Base-by-base conservation (phyloP, 1,284 basidiomycete species). In the Melanopsichium pennsylvanicum region DNA sequence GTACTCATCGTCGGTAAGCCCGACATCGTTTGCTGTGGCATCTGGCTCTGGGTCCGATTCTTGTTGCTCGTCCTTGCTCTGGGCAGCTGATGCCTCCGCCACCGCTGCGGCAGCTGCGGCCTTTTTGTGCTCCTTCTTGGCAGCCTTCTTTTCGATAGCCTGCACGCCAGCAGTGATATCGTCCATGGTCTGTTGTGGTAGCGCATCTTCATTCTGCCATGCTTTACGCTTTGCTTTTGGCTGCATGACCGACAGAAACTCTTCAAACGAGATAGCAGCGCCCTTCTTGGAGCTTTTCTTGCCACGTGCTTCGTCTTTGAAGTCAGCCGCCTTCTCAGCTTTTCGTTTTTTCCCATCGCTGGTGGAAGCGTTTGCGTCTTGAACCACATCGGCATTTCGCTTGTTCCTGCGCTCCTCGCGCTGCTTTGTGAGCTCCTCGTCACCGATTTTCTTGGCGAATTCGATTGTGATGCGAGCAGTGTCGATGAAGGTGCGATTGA, bases 381-480 rank as follows among this genome's bases (percentile, higher is more conserved):
- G 33, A 11, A 10, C 59, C 5, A 19, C 16, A 10, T 46, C 52
- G 26, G 48, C 45, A 16, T 63, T 56, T 18, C 70, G 39, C 39
- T 58, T 51, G 27, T 51, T 58, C 3, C 33, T 37, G 13, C 63
- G 40, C 31, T 68, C 64, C 42, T 62, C 56, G n/a, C 52, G 54
- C 34, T 54, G 64, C 42, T 68, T 51, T 5, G 38, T 21, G 25
- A 69, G 68, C 36, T 63, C 58, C 19, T 75, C 66, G 21, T 73
- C 73, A 18, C 67, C 70, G 18, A 79, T 66, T 32, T 93, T 89
- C 40, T 81, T 78, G 1, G 94, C 87, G 35, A 92, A 81, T 36
- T 88, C 86, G 8, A 96, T 91, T 54, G 83, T 87, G 58, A 97
- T 88, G 71, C 89, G 69, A 84, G 81, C 89, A 11, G 82, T 82